Percentiles rank a stretch among this genome's conserved stretches.
Evolutionary conservation across 2,329 filamentous ascomycete genomes (phyloP).

Genomic region (Aspergillus sp.): DNA sequence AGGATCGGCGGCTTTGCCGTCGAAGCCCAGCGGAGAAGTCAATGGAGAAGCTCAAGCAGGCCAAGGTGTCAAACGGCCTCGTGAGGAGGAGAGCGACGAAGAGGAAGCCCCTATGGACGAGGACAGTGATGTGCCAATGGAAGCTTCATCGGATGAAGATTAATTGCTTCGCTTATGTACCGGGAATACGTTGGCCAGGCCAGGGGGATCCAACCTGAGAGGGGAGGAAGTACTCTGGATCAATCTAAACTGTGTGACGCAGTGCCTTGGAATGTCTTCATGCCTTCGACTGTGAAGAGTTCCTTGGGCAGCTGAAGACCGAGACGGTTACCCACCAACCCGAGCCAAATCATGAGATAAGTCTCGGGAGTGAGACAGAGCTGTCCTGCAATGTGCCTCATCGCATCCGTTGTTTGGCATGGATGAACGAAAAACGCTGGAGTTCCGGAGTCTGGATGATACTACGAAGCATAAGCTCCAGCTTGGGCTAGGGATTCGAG

Average conservation of each 20-base stretch:
- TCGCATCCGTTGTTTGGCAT: constrained; percentile 81
- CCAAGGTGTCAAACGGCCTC: constrained; percentile 67
- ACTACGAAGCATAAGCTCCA: constrained; percentile 55
- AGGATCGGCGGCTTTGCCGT: constrained; percentile 45
- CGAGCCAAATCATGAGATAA: constrained; percentile 87
- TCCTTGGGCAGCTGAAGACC: constrained; percentile 75
- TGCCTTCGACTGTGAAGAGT: constrained; percentile 47
- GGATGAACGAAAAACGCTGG: constrained; percentile 92
- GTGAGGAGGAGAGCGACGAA: constrained; percentile 64
- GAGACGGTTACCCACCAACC: constrained; percentile 78
- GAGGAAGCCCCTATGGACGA: constrained; percentile 63
- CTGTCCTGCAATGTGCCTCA: constrained; percentile 61
- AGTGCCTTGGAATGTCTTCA: constrained; percentile 23
- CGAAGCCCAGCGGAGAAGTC: constrained; percentile 53
- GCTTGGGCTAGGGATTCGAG: constrained; percentile 25
- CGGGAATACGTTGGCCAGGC: constrained; percentile 5
- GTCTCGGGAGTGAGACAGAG: constrained; percentile 51
- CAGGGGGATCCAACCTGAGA: constrained; percentile 9
- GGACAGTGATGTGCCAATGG: constrained; percentile 69
- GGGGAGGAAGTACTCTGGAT: constrained; percentile 5
- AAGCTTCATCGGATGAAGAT: constrained; percentile 74
- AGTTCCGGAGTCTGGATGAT: constrained; percentile 77
- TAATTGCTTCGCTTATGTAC: constrained; percentile 34
- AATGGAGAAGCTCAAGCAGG: constrained; percentile 50
- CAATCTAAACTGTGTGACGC: constrained; percentile 19